These are phyloP conservation scores for Tolypocladium paradoxum DNA, from an alignment of 2,329 filamentous ascomycete species.

Conservation along the genomic window DNA sequence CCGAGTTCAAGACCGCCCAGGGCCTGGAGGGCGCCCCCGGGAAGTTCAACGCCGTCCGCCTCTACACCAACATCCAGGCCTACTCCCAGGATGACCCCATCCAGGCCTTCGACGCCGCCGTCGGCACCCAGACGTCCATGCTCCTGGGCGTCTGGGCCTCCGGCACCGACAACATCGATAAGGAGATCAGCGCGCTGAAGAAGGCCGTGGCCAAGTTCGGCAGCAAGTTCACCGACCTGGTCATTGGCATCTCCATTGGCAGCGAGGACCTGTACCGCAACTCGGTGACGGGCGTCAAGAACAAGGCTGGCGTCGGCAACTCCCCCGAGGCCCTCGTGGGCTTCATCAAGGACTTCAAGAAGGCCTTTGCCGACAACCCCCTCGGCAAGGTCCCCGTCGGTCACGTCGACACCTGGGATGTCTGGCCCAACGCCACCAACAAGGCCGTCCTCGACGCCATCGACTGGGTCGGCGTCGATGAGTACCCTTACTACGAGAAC, in stretches of 20 bases:
- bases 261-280: constrained; percentile 58
- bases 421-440: constrained; percentile 49
- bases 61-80: constrained; percentile 59
- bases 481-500: constrained; percentile 57
- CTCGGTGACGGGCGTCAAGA: constrained; percentile 49
- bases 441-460: constrained; percentile 47
- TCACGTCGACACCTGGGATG: constrained; percentile 60
- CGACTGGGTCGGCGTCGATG: constrained; percentile 55
- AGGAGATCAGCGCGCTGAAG: constrained; percentile 50
- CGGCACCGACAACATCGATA: constrained; percentile 41
- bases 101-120: constrained; percentile 65
- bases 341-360: constrained; percentile 57
- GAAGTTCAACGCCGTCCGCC: constrained; percentile 46
- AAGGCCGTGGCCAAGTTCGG: constrained; percentile 44
- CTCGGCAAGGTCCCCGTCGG: constrained; percentile 42
- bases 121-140: constrained; percentile 47
- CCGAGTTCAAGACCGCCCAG: constrained; percentile 32
- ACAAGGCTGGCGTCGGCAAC: constrained; percentile 50
- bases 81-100: constrained; percentile 64
- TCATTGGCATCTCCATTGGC: constrained; percentile 55
- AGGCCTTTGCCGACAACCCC: constrained; percentile 36
- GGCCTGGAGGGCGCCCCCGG: constrained; percentile 31
- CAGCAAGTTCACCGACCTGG: constrained; percentile 38
- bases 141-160: constrained; percentile 57
- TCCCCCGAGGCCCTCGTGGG: constrained; percentile 46